These are phyloP conservation scores for Kappamyces sp. DNA, from an alignment of 192 early-diverging fungal species.

Conservation along the genomic window DNA sequence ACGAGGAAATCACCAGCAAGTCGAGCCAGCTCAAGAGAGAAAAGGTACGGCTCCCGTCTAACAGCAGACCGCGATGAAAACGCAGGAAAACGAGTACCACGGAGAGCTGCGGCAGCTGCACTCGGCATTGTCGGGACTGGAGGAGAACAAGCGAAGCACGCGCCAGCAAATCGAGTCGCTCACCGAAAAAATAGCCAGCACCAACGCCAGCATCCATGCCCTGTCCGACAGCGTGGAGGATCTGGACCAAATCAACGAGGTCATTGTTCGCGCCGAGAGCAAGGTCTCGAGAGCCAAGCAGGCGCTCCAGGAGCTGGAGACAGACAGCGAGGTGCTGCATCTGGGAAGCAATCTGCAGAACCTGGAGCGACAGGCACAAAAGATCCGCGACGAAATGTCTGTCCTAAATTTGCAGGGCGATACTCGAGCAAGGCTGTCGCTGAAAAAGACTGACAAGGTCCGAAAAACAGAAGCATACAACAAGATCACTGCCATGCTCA, in stretches of 20 bases:
- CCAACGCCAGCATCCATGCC: too few relatives aligned
- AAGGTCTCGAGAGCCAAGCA: too few relatives aligned
- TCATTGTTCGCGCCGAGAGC: too few relatives aligned
- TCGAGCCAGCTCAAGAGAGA: constrained; percentile 3
- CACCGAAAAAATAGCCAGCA: neutral
- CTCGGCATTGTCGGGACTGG: constrained; percentile 19
- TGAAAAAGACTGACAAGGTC: constrained; percentile 51
- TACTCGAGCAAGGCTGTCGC: constrained; percentile 51
- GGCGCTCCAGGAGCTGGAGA: too few relatives aligned
- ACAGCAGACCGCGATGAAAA: constrained; percentile 17
- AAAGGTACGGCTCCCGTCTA: neutral
- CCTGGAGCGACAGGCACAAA: constrained; percentile 36
- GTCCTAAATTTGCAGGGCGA: constrained; percentile 56
- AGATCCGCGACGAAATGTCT: constrained; percentile 51
- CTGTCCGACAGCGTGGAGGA: too few relatives aligned
- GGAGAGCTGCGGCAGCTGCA: constrained; percentile 17
- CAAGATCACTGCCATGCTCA: neutral
- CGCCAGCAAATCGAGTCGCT: constrained; percentile 21
- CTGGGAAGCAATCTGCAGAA: constrained; percentile 16
- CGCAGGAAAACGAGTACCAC: constrained; percentile 15
- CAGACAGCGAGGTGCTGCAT: too few relatives aligned
- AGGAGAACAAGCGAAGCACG: constrained; percentile 32
- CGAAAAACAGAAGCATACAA: constrained; percentile 28
- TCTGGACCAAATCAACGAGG: too few relatives aligned
- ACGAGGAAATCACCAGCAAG: constrained; percentile 30